Conservation (phyloP, 495 filamentous ascomycete genomes). For the Friedmanniomyces endolithicus region DNA sequence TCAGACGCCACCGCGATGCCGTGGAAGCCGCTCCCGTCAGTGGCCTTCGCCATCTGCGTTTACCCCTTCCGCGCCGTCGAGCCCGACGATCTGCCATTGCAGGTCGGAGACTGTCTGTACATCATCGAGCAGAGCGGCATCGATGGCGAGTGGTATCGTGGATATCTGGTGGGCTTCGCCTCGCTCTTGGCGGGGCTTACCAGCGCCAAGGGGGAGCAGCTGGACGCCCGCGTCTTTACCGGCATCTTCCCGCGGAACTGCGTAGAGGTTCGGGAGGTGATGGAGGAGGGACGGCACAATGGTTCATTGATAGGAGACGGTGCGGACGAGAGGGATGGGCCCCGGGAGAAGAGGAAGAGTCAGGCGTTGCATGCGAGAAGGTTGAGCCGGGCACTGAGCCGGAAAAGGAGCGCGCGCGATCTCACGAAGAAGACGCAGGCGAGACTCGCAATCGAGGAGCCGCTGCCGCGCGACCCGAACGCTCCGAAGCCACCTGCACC, state of each 20-base stretch:
- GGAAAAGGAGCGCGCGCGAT: conserved; percentile 15
- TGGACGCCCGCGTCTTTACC: conserved; percentile 90
- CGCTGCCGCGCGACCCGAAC: conserved; percentile 42
- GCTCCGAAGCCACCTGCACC: conserved; percentile 74
- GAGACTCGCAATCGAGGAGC: conserved; percentile 7
- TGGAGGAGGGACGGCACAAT: conserved; percentile 29
- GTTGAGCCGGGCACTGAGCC: conserved; percentile 13
- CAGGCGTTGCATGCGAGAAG: conserved; percentile 14
- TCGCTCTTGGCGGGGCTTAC: conserved; percentile 87
- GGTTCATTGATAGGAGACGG: background rate
- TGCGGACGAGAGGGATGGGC: background rate
- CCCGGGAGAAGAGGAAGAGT: conserved; percentile 15
- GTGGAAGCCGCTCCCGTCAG: conserved; percentile 92
- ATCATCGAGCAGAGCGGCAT: conserved; percentile 90
- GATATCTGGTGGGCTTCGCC: conserved; percentile 88
- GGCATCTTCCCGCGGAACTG: conserved; percentile 92
- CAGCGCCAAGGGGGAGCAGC: conserved; percentile 77
- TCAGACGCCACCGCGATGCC: conserved; percentile 46
- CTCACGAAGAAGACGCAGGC: conserved; percentile 7
- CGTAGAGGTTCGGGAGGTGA: conserved; percentile 54
- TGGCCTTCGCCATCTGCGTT: conserved; percentile 91
- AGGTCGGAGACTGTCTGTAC: conserved; percentile 95
- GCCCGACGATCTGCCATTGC: conserved; percentile 86
- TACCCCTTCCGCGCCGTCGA: conserved; percentile 81
- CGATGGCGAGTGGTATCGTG: conserved; percentile 82